Conservation (phyloP, 2,329 filamentous ascomycete species). For the Colletotrichum sansevieriae region DNA sequence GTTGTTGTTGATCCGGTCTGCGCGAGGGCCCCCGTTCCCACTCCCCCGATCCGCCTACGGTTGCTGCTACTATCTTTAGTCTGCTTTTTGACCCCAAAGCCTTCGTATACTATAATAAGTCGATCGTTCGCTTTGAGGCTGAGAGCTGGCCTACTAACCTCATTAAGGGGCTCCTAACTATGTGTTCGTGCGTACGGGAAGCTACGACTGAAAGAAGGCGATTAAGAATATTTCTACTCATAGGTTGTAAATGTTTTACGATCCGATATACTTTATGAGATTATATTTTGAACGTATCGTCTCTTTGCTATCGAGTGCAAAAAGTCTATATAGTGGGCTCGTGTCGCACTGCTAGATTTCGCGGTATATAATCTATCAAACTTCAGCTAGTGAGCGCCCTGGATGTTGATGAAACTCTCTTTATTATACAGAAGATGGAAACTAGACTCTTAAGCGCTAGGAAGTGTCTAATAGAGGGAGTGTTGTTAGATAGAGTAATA, state of each 20-base stretch:
- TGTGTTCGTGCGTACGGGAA: background rate
- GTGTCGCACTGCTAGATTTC: background rate
- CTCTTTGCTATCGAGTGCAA: too few relatives aligned
- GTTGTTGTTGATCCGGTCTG: background rate
- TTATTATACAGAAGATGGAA: background rate
- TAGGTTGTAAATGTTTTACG: background rate
- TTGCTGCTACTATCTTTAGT: conserved; percentile 76
- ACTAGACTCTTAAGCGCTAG: background rate
- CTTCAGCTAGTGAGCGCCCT: background rate
- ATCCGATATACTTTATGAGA: background rate
- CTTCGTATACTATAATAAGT: conserved; percentile 83
- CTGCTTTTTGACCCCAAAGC: conserved; percentile 89
- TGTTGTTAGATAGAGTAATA: background rate
- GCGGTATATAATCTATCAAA: background rate
- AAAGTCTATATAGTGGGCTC: background rate
- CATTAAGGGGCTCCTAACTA: conserved; percentile 68
- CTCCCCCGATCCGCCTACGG: conserved; percentile 68
- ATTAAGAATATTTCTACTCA: background rate
- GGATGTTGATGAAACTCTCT: background rate
- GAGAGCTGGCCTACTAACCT: conserved; percentile 73
- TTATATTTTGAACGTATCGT: too few relatives aligned
- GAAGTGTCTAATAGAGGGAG: background rate
- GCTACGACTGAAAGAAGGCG: background rate
- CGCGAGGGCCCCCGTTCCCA: background rate
- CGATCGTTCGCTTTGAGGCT: conserved; percentile 82